These are phyloP conservation scores for Penicillium dipodomyicola DNA, from an alignment of 495 filamentous ascomycete genomes.

Conservation along the genomic window DNA sequence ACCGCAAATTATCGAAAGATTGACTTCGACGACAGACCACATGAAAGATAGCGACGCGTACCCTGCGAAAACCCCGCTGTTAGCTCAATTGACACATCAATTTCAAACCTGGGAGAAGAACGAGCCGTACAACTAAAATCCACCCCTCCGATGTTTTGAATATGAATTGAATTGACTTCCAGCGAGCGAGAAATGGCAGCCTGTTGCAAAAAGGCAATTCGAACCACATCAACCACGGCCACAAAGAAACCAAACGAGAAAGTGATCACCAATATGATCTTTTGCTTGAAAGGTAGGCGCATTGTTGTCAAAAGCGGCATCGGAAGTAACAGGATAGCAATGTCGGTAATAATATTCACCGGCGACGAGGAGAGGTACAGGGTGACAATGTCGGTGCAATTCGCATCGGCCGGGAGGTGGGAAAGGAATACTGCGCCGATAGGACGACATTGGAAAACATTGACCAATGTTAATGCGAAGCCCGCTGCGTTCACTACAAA, in stretches of 20 bases:
- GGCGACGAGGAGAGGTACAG: constrained; percentile 82
- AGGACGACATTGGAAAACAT: constrained; percentile 86
- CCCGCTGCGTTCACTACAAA: constrained; percentile 75
- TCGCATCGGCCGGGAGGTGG: constrained; percentile 38
- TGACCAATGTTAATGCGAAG: constrained; percentile 74
- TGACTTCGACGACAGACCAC: constrained; percentile 92
- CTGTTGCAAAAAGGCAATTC: constrained; percentile 84
- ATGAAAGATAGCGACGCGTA: constrained; percentile 82
- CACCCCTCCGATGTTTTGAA: constrained; percentile 31
- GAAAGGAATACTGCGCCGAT: constrained; percentile 59
- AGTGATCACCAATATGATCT: constrained; percentile 76
- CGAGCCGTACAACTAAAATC: constrained; percentile 56
- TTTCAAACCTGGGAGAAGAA: not conserved
- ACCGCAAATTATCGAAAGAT: constrained; percentile 81
- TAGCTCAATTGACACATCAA: not conserved
- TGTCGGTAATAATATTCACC: constrained; percentile 81
- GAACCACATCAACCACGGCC: constrained; percentile 80
- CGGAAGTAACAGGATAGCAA: constrained; percentile 78
- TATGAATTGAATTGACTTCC: constrained; percentile 32
- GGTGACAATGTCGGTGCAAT: constrained; percentile 73
- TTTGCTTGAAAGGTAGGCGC: constrained; percentile 78
- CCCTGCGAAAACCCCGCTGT: constrained; percentile 37
- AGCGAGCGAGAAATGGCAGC: constrained; percentile 50
- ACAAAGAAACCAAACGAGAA: constrained; percentile 85
- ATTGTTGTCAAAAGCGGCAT: constrained; percentile 85